phyloP scores from a whole-genome alignment of 2,329 filamentous ascomycete species.

The Ophiosphaerella narmari region DNA sequence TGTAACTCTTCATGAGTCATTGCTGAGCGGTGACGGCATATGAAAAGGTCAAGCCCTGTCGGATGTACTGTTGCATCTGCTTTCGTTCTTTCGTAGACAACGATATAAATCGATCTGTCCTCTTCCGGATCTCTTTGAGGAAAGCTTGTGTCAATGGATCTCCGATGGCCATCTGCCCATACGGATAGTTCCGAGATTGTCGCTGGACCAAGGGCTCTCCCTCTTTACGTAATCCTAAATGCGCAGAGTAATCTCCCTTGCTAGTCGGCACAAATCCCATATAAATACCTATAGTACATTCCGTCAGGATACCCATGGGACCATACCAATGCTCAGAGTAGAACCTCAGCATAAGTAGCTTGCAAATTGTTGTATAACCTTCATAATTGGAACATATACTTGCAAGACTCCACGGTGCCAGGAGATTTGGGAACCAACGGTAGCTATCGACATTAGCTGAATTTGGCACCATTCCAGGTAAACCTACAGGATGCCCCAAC shows the following conservation, averaged over 20 bases:
- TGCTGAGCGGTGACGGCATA: constrained; percentile 24
- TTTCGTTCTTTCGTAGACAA: constrained; percentile 35
- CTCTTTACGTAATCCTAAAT: constrained; percentile 4
- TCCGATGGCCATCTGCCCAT: constrained; percentile 37
- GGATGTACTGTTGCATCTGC: constrained; percentile 32
- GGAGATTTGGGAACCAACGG: constrained; percentile 33
- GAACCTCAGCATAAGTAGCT: constrained; percentile 30
- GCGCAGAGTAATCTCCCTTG: constrained; percentile 22
- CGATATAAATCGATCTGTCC: constrained; percentile 25
- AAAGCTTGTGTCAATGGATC: constrained; percentile 24
- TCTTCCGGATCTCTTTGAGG: constrained; percentile 26
- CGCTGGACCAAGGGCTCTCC: constrained; percentile 15
- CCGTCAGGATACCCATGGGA: constrained; percentile 15
- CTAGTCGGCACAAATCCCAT: constrained; percentile 31
- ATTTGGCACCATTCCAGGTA: neutral
- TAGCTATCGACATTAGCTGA: constrained; percentile 14
- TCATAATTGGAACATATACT: constrained; percentile 39
- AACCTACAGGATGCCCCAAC: constrained; percentile 38
- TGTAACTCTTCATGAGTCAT: constrained; percentile 16
- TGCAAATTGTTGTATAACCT: constrained; percentile 34
- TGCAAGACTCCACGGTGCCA: constrained; percentile 30
- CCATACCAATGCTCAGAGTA: constrained; percentile 37
- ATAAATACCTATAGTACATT: constrained; percentile 31
- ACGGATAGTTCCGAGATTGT: constrained; percentile 32
- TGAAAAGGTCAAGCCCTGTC: constrained; percentile 27